Conservation (phyloP, 2,329 filamentous ascomycete genomes). For the Claviceps humidiphila region DNA sequence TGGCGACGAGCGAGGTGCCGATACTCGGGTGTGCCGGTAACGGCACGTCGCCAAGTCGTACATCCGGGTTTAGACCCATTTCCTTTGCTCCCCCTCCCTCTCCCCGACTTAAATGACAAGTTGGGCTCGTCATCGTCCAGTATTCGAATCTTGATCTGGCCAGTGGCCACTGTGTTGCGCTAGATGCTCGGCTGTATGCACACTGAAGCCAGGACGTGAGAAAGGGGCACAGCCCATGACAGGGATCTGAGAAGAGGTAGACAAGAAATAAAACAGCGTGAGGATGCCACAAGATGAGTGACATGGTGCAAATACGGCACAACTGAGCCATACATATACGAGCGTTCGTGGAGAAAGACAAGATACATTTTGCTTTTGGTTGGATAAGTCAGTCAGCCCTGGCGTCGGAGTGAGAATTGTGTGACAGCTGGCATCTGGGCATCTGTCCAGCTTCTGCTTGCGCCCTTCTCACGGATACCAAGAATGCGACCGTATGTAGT, state of each 20-base stretch:
- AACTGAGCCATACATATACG: neutral
- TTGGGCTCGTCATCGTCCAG: neutral
- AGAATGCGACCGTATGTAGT: neutral
- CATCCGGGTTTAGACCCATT: neutral
- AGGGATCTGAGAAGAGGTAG: neutral
- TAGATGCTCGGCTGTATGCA: neutral
- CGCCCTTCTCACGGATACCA: neutral
- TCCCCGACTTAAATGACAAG: neutral
- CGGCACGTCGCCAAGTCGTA: neutral
- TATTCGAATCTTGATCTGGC: neutral
- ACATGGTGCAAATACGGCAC: neutral
- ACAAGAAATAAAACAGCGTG: neutral
- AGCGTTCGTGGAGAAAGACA: neutral
- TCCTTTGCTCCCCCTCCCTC: neutral
- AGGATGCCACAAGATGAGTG: neutral
- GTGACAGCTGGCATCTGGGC: neutral
- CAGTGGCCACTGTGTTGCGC: neutral
- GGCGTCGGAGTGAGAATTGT: too few species aligned
- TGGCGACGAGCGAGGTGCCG: neutral
- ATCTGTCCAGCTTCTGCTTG: neutral
- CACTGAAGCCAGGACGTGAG: neutral
- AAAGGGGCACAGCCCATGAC: neutral
- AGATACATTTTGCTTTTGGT: neutral
- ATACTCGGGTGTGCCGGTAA: neutral
- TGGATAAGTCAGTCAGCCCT: neutral